Percentiles rank a stretch among this genome's conserved stretches.
Evolutionary conservation across 352 stramenopile species (phyloP).

Genomic region (Pythium phragmiticola): DNA sequence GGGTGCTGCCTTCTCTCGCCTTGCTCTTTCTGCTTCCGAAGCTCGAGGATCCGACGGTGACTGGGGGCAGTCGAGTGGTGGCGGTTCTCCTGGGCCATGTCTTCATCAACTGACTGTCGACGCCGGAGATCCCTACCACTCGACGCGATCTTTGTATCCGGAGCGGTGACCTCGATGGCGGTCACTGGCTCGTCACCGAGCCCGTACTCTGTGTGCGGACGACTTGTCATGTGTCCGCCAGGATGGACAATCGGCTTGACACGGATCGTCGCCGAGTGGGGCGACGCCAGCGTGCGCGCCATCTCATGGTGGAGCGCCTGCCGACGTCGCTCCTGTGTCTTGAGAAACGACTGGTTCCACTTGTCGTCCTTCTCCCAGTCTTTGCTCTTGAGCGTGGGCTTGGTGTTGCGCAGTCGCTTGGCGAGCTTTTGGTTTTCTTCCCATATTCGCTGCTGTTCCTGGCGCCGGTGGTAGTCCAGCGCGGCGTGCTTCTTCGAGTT

Average conservation of each 20-base stretch:
- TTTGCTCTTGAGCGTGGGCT: conserved; percentile 62
- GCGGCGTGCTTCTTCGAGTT: conserved; percentile 20
- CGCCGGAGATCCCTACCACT: conserved; percentile 7
- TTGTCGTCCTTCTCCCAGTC: conserved; percentile 75
- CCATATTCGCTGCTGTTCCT: conserved; percentile 72
- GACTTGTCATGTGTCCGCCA: not conserved
- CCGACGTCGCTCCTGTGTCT: conserved; percentile 50
- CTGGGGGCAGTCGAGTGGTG: conserved; percentile 41
- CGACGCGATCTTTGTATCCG: not conserved
- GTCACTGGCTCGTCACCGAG: conserved; percentile 8
- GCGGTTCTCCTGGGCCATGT: conserved; percentile 3
- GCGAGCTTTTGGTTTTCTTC: conserved; percentile 68
- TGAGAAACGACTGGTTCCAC: conserved; percentile 68
- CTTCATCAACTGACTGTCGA: conserved; percentile 25
- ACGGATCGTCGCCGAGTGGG: conserved; percentile 38
- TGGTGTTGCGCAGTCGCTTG: conserved; percentile 64
- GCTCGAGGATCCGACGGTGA: conserved; percentile 55
- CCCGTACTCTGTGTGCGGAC: not conserved
- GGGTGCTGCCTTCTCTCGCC: not conserved
- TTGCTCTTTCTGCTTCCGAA: conserved; percentile 38
- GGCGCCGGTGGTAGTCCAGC: conserved; percentile 62
- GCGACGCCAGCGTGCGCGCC: conserved; percentile 38
- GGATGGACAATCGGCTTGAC: conserved; percentile 19
- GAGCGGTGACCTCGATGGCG: conserved; percentile 15
- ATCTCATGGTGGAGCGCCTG: conserved; percentile 57